Base-by-base conservation (phyloP, 495 filamentous ascomycete genomes). In the Paragyromitra xinjiangensis region DNA sequence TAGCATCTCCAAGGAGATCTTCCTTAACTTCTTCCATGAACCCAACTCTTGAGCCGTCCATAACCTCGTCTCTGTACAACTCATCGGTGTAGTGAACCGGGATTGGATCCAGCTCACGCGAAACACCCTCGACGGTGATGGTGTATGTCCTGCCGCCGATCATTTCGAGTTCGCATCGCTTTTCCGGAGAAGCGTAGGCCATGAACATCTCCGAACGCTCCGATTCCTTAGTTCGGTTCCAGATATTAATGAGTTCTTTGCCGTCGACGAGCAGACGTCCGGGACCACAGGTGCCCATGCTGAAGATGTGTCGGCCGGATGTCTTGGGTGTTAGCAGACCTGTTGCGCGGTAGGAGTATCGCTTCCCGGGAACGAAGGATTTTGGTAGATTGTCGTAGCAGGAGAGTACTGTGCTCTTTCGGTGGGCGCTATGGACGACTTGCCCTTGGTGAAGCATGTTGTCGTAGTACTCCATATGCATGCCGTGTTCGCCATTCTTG, bases 211-310 rank as follows among this genome's bases (percentile, higher is more conserved):
- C 81, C 11, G 81, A 82, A 14, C 81, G 69, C 53, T 82, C 78
- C 2, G 81, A 82, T 5, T 78, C 81, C 75, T 91, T 50, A 87
- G 88, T 26, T 87, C 87, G 59, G 86, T 91, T 66, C 89, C 89
- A 82, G 91, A 93, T 93, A 82, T 93, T 90, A 62, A 94, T 87
- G 8, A 94, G 84, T 1, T 91, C 79, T 68, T 91, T 85, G 44
- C 84, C 91, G 72, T 94, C 88, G 14, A 94, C 86, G 58, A 87
- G 88, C 2, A 93, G 85, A 45, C 87, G 87, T 0, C 90, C 91
- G 6, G 90, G 88, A 5, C 92, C 92, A 53, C 88, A 88, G 11
- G 92, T 91, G 3, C 89, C 90, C 16, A 93, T 85, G 5, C 91
- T 89, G 64, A 94, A 89, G 55, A 89, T 86, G 73, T 91, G 89